A percentile compares a stretch with the other conserved stretches of the same genome.
Evolutionary conservation across 2,329 filamentous ascomycete genomes (phyloP).

Genomic region (Penicillium frequentans): DNA sequence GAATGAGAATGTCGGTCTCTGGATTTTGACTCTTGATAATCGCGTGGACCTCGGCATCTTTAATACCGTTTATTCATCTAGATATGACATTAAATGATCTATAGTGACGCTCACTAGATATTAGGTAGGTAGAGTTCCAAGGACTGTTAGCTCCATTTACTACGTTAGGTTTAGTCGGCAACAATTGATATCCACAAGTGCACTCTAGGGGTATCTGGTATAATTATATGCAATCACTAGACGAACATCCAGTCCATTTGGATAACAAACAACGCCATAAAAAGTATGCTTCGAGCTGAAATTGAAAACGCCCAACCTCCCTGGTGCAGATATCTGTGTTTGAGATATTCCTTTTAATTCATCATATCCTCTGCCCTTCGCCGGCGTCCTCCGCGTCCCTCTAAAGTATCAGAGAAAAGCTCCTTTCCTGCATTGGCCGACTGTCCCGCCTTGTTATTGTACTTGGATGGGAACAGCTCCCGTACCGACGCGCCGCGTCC

Average conservation of each 20-base stretch:
- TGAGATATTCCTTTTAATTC: conserved; percentile 44
- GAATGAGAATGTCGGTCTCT: not conserved
- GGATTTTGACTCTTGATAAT: not conserved
- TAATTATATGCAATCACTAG: not conserved
- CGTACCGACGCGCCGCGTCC: conserved; percentile 66
- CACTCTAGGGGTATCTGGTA: not conserved
- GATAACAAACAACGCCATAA: not conserved
- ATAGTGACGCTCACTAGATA: too few species aligned
- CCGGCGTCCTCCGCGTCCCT: conserved; percentile 59
- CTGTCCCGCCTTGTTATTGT: conserved; percentile 19
- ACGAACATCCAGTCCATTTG: not conserved
- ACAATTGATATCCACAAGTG: too few species aligned
- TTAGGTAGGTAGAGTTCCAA: too few species aligned
- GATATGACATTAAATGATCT: not conserved
- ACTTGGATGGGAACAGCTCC: conserved; percentile 69
- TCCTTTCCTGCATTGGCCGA: conserved; percentile 65
- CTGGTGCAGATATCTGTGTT: not conserved
- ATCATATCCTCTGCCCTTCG: conserved; percentile 74
- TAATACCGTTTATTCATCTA: not conserved
- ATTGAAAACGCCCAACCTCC: not conserved
- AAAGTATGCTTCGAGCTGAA: not conserved
- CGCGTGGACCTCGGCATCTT: not conserved
- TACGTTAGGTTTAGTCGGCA: not conserved
- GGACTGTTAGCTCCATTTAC: not conserved
- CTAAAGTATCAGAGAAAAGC: conserved; percentile 62